Evolutionary conservation across 805 yeast genomes (phyloP).

Genomic region (Yarrowia bubula): DNA sequence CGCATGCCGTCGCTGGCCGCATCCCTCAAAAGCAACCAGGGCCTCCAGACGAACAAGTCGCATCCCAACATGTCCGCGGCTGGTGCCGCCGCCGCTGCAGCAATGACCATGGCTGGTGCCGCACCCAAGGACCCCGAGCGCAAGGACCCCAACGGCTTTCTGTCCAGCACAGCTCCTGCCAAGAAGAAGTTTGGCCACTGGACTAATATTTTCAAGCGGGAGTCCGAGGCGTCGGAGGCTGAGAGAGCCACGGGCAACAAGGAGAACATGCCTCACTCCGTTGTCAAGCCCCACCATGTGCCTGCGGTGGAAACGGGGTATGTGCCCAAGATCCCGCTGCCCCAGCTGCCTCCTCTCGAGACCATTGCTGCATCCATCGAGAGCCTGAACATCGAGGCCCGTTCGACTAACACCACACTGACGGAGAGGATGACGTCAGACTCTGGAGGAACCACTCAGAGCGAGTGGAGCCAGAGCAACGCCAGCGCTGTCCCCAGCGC

Average conservation of each 20-base stretch:
- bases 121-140: background rate
- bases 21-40: conserved; percentile 3
- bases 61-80: background rate
- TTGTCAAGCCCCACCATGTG: too few species aligned
- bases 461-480: conserved; percentile 11
- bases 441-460: background rate
- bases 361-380: conserved; percentile 8
- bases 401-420: background rate
- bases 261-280: background rate
- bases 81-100: background rate
- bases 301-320: background rate
- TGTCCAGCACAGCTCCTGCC: background rate
- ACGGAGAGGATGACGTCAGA: conserved; percentile 4
- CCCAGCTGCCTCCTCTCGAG: conserved; percentile 11
- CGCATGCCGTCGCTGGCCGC: background rate
- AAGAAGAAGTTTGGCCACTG: conserved; percentile 24
- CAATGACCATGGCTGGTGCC: background rate
- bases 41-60: background rate
- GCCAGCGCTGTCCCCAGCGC: background rate
- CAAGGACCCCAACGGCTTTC: background rate
- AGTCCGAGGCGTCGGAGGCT: background rate
- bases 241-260: background rate
- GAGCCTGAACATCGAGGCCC: background rate
- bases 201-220: conserved; percentile 9
- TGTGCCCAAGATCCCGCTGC: conserved; percentile 15